Conservation (phyloP, 2,329 filamentous ascomycete genomes). For the Diaporthe nobilis region DNA sequence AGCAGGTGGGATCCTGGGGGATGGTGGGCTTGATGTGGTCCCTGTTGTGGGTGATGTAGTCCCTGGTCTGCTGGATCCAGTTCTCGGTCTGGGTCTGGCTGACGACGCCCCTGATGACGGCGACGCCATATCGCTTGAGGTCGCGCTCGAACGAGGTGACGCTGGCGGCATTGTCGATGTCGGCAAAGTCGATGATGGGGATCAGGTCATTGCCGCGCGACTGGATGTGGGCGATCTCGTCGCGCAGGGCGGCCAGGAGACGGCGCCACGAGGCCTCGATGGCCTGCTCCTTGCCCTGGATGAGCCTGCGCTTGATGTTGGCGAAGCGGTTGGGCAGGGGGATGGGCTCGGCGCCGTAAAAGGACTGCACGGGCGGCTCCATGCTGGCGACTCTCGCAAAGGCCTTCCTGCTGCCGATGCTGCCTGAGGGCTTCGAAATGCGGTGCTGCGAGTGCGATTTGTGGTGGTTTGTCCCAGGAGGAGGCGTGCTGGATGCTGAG, state of each 20-base stretch:
- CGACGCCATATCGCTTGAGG: conserved; percentile 74
- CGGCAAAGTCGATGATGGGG: conserved; percentile 67
- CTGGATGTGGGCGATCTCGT: conserved; percentile 67
- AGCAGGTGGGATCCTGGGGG: conserved; percentile 76
- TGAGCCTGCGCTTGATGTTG: conserved; percentile 68
- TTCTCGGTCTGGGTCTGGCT: conserved; percentile 68
- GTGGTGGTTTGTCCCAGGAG: conserved; percentile 36
- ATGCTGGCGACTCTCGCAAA: conserved; percentile 53
- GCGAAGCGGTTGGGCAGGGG: conserved; percentile 72
- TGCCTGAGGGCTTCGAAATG: conserved; percentile 38
- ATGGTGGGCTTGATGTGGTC: conserved; percentile 67
- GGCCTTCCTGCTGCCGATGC: conserved; percentile 41
- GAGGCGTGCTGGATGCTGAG: conserved; percentile 21
- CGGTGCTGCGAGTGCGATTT: conserved; percentile 41
- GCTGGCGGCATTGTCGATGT: conserved; percentile 62
- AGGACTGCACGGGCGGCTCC: conserved; percentile 67
- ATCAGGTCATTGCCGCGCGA: conserved; percentile 66
- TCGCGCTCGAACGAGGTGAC: conserved; percentile 69
- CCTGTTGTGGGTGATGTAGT: conserved; percentile 68
- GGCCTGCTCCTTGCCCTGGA: conserved; percentile 67
- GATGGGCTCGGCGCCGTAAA: conserved; percentile 70
- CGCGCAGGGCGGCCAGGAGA: conserved; percentile 64
- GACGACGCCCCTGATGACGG: conserved; percentile 76
- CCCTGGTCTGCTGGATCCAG: conserved; percentile 71
- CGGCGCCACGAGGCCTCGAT: conserved; percentile 69